Base-by-base conservation (phyloP, 257 asterid species). In the Verbena officinalis region DNA sequence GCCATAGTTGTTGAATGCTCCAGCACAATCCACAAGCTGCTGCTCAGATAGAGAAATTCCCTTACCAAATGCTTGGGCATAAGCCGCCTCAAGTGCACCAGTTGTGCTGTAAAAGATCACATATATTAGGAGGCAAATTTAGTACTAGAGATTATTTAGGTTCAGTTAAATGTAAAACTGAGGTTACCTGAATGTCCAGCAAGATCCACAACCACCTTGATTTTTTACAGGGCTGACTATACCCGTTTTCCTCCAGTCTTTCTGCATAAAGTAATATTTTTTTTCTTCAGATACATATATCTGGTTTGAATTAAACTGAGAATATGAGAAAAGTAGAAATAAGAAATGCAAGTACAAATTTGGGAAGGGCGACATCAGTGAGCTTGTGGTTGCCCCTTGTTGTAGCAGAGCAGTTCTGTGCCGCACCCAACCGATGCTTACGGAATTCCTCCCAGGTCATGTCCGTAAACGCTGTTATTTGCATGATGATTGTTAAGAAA, bases 11-110 rank as follows among this genome's bases (percentile, higher is more conserved):
- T 90, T 90, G 77, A 94, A 94, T 40, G 79, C 82, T 69, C 91
- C 95, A 36, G 99, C 99, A 70, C 97, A 94, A 58, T 94, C 99
- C 71, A 94, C 99, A 51, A 94, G 96, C 88, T 94, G 96, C 83
- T 94, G 97, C 87, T 90, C 96, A 1, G 97, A 88, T 17, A 94
- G 77, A 60, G 96, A 90, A 71, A 90, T 83, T 54, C 67, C 69
- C 80, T 80, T 88, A 23, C 95, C 93, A 56, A 73, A 83, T 70
- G 95, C 95, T 77, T 94, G 99, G 2, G 89, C 36, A 71, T 88
- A 94, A 50, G 99, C 97, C 45, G 99, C 96, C 78, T 94, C 99
- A 55, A 94, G 82, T 23, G 99, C 96, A 73, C 97, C 99, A 36
- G 97, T 94, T 55, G 99, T 83, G 80, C 99, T 93, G 84, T 67